phyloP scores from a whole-genome alignment of 495 filamentous ascomycete species.

The Penicillium macrosclerotiorum region DNA sequence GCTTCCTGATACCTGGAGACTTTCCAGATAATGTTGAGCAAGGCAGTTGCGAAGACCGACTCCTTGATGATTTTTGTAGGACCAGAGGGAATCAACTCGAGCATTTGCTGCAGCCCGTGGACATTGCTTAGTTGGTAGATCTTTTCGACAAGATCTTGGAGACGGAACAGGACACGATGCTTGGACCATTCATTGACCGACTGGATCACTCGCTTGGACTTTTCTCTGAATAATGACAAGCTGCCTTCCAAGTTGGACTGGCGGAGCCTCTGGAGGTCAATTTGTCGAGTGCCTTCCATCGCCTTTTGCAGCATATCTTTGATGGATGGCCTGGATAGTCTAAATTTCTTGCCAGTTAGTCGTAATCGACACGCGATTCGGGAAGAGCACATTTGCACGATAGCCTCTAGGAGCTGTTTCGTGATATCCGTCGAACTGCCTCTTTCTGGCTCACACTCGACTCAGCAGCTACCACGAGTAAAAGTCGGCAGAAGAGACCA shows the following conservation, averaged over 20 bases:
- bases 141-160: slow-evolving; percentile 8
- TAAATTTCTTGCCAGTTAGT: slow-evolving; percentile 2
- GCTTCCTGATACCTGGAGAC: slow-evolving; percentile 15
- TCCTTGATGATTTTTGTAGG: slow-evolving; percentile 4
- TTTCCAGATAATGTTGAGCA: slow-evolving; percentile 15
- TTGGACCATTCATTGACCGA: slow-evolving; percentile 10
- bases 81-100: slow-evolving; percentile 5
- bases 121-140: slow-evolving; percentile 10
- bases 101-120: background rate
- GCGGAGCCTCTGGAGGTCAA: slow-evolving; percentile 7
- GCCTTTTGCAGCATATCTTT: slow-evolving; percentile 8
- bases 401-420: background rate
- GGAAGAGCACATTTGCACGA: slow-evolving; percentile 10
- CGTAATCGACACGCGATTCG: slow-evolving; percentile 13
- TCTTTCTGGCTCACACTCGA: background rate
- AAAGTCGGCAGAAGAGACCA: background rate
- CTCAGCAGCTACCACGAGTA: slow-evolving; percentile 1
- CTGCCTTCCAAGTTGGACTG: background rate
- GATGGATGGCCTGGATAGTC: slow-evolving; percentile 6
- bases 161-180: background rate
- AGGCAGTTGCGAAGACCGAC: background rate
- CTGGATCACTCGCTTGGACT: slow-evolving; percentile 12
- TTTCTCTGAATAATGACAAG: slow-evolving; percentile 2
- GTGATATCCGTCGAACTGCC: slow-evolving; percentile 1
- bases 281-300: slow-evolving; percentile 1